Percentiles rank a stretch among this genome's conserved stretches.
Evolutionary conservation across 139 green algal species (phyloP).

Genomic region (Chlamydomonas schloesseri): DNA sequence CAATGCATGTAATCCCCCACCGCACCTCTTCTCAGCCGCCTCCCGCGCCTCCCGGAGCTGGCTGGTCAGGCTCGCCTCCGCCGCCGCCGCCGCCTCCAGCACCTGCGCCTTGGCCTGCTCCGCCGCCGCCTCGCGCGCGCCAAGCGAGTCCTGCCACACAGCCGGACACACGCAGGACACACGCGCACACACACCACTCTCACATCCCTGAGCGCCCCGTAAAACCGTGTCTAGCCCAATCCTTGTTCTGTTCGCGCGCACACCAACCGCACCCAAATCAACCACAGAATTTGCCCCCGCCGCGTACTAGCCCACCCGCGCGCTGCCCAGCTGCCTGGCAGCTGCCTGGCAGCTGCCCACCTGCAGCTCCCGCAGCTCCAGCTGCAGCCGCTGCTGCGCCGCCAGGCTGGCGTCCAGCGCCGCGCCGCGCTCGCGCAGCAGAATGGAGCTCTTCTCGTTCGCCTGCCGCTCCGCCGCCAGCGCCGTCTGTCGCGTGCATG

Average conservation of each 20-base stretch:
- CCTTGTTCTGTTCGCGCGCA: too few species aligned
- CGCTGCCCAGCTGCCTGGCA: not conserved
- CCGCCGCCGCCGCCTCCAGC: not conserved
- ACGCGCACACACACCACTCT: too few species aligned
- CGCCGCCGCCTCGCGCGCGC: not conserved
- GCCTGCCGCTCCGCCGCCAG: slow-evolving; percentile 22
- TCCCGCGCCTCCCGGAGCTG: not conserved
- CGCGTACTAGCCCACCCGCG: not conserved
- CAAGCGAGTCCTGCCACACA: slow-evolving; percentile 26
- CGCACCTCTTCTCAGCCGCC: slow-evolving; percentile 15
- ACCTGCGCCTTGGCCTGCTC: slow-evolving; percentile 5
- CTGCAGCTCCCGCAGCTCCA: slow-evolving; percentile 40
- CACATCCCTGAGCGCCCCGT: too few species aligned
- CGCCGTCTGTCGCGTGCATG: not conserved
- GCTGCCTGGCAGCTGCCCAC: not conserved
- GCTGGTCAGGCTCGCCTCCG: not conserved
- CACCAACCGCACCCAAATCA: too few species aligned
- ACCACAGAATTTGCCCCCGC: too few species aligned
- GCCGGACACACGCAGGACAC: too few species aligned
- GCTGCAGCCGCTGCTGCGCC: slow-evolving; percentile 37
- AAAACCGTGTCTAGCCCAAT: too few species aligned
- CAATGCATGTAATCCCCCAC: not conserved
- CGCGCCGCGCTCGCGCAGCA: slow-evolving; percentile 19
- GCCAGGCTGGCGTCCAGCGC: slow-evolving; percentile 7
- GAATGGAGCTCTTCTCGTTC: not conserved